Base-by-base conservation (phyloP, 1,284 basidiomycete species). In the Rhodotorula mucilaginosa region DNA sequence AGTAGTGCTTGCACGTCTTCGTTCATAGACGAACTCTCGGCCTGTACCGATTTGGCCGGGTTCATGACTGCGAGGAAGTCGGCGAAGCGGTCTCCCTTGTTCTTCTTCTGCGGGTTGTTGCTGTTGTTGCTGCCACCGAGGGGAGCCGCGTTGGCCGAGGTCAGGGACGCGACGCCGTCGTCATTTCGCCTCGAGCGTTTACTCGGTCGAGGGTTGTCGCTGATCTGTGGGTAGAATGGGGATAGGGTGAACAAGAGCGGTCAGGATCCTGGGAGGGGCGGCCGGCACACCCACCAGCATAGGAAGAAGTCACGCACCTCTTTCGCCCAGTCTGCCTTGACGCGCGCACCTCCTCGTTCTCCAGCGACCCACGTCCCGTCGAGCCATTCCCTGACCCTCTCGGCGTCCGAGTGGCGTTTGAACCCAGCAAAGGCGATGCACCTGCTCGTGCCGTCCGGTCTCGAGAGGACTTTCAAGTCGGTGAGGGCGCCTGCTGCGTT, bases 361-460 rank as follows among this genome's bases (percentile, higher is more conserved):
- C 81, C 82, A 48, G 79, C 77, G 54, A 83, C 76, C 78, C 81
- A 98, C 0, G 90, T 92, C 48, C 87, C 86, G 80, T 97, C 87
- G 78, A 93, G 97, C 89, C 91, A 98, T 59, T 89, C 86, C 80
- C 87, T 87, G 0, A 91, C 93, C 21, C 85, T 85, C 18, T 83
- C 74, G 0, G 96, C 96, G 75, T 97, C 91, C 18, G 86, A 84
- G 51, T 90, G 86, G 0, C 88, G 87, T 81, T 91, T 92, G 84
- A 89, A 98, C 0, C 96, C 96, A 12, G 97, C 86, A 80, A 98
- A 99, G 0, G 90, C 96, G 79, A 99, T 96, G 49, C 92, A 85
- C 7, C 96, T 86, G 5, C 90, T 90, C 2, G 88, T 89, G 1
- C 93, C 93, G 79, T 93, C 80, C 85, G 83, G 83, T 79, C 91